Conservation (phyloP, 345 rosid species). For the Gossypium bickii region DNA sequence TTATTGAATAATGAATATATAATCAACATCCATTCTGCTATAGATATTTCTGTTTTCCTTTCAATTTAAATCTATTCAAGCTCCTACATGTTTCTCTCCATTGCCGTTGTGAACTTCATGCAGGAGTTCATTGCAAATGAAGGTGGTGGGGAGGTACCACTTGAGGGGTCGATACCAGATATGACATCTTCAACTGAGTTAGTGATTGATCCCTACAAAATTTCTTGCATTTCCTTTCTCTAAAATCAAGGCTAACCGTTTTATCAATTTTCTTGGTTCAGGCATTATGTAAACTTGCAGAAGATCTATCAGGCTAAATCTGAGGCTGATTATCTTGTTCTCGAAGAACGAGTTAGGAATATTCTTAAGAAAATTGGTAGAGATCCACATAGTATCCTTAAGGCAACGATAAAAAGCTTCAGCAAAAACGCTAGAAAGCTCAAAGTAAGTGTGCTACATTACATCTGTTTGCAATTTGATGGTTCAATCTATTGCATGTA, state of each 20-base stretch:
- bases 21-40: neutral
- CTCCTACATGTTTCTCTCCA: constrained; percentile 1
- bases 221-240: neutral
- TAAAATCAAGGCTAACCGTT: neutral
- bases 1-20: neutral
- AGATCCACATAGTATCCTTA: constrained; percentile 61
- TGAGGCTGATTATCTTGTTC: constrained; percentile 75
- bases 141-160: constrained; percentile 90
- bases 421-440: constrained; percentile 89
- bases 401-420: constrained; percentile 64
- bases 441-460: constrained; percentile 46
- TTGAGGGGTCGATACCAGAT: constrained; percentile 98
- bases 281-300: constrained; percentile 85
- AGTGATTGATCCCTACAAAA: constrained; percentile 24
- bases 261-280: constrained; percentile 28
- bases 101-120: constrained; percentile 19
- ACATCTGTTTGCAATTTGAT: constrained; percentile 2
- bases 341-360: constrained; percentile 58
- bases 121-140: constrained; percentile 87
- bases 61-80: constrained; percentile 8
- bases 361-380: constrained; percentile 71
- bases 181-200: constrained; percentile 99
- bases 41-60: constrained; percentile 1
- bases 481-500: constrained; percentile 2
- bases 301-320: constrained; percentile 88